These are phyloP conservation scores for Terana coerulea DNA, from an alignment of 768 basidiomycete species.

Conservation along the genomic window DNA sequence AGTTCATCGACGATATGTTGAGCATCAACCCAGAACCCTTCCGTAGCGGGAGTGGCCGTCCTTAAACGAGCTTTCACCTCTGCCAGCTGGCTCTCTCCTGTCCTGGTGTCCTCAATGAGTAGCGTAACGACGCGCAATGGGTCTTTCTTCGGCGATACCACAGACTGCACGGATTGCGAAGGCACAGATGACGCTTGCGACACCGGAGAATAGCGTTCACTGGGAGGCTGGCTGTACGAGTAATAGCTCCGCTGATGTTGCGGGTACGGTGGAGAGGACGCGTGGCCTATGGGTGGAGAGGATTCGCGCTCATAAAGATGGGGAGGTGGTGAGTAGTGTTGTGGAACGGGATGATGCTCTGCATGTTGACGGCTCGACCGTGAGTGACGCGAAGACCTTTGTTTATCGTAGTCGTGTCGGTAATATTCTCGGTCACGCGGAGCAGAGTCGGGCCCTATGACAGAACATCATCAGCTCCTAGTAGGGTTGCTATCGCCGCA, in stretches of 20 bases:
- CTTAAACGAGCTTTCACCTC: constrained; percentile 50
- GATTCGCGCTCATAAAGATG: neutral
- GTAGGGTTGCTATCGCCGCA: neutral
- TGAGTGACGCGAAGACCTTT: neutral
- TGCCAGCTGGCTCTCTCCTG: constrained; percentile 54
- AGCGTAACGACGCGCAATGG: constrained; percentile 49
- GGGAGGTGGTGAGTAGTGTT: neutral
- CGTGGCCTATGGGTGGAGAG: neutral
- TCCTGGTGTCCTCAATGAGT: constrained; percentile 61
- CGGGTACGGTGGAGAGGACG: neutral
- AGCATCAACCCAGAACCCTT: constrained; percentile 71
- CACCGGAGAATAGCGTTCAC: neutral
- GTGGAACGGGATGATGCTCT: neutral
- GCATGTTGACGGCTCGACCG: neutral
- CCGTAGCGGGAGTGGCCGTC: constrained; percentile 34
- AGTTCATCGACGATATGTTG: constrained; percentile 55
- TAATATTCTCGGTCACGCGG: neutral
- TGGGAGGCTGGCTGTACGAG: neutral
- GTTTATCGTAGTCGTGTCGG: neutral
- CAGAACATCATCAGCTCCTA: neutral
- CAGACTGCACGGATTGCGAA: neutral
- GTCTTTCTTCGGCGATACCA: neutral
- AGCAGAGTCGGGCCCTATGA: neutral
- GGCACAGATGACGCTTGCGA: neutral
- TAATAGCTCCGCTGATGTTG: neutral